Percentiles rank a stretch among this genome's conserved stretches.
These are phyloP conservation scores for Saccharomycopsis selenospora DNA, from an alignment of 805 yeast genomes.

Conservation along the genomic window DNA sequence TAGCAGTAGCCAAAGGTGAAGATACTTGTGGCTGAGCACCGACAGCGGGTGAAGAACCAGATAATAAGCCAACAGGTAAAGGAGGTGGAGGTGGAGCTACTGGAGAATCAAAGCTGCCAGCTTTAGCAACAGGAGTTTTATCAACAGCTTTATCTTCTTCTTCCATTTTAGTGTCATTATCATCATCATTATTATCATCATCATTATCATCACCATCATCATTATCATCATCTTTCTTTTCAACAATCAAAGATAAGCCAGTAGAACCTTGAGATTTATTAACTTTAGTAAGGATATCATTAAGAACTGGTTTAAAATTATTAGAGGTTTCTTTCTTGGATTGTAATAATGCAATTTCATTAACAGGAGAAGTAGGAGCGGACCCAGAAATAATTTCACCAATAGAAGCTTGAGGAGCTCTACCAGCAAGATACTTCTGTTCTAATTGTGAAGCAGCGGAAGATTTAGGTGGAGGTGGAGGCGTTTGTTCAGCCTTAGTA, in stretches of 20 bases:
- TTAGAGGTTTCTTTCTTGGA: neutral
- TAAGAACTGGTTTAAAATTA: conserved; percentile 11
- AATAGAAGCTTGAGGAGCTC: conserved; percentile 11
- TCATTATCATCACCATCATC: neutral
- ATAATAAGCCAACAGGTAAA: conserved; percentile 18
- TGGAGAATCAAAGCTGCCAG: neutral
- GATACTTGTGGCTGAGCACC: conserved; percentile 31
- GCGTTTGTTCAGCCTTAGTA: conserved; percentile 16
- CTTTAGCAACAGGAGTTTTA: conserved; percentile 3
- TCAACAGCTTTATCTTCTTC: neutral
- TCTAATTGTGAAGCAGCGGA: conserved; percentile 5
- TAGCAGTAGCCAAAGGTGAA: conserved; percentile 23
- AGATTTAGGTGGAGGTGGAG: conserved; percentile 3
- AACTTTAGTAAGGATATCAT: conserved; percentile 10
- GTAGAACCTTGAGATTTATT: neutral
- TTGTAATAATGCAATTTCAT: neutral
- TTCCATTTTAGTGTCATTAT: conserved; percentile 7
- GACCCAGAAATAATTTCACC: conserved; percentile 6
- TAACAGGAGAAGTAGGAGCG: conserved; percentile 1
- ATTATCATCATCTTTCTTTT: conserved; percentile 10
- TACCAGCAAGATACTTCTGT: conserved; percentile 15
- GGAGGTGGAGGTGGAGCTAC: conserved; percentile 16
- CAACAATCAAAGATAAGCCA: neutral
- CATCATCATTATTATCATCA: neutral
- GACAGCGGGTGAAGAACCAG: conserved; percentile 25